Base-by-base conservation (phyloP, 2,329 filamentous ascomycete species). In the Orbilia javanica region DNA sequence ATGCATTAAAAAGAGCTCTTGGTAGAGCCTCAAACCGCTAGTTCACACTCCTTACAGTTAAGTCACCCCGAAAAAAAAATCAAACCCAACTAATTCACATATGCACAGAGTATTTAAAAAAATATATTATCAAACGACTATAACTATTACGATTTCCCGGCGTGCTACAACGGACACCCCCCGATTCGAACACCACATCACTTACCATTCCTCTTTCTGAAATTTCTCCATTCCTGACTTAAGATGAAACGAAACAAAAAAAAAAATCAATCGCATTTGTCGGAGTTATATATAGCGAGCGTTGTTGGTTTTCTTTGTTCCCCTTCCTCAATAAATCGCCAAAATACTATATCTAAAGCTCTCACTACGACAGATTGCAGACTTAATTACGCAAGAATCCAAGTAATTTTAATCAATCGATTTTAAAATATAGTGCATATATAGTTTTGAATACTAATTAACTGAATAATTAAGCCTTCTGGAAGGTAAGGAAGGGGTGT, bases 201-300 rank as follows among this genome's bases (percentile, higher is more conserved):
- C 36, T 11, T 18, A 22, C 42, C 42, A 18, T 46, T 20, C n/a
- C 15, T 39, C 27, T 22, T 66, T 50, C 22, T 39, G 36, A 13
- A 39, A n/a, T n/a, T 39, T 31, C 36, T 39, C 27, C 29, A 60
- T 60, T 22, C 22, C 13, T 53, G 53, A 72, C 68, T 66, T 66
- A 29, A 66, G 60, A 73, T 73, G 69, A 73, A 73, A 73, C 69
- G 69, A 73, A 73, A 73, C 69, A 66, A 25, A 62, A 73, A 73
- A 73, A 60, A 62, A 73, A 73, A 73, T 62, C 60, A 25, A 25
- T 66, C 48, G 60, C 60, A 46, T 48, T 27, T 60, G 69, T 65
- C 36, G 50, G 69, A 66, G 60, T 55, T 66, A 72, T 44, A 72
- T 72, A 72, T 72, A 65, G 46, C 55, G 46, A 20, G 13, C 13